Conservation (phyloP, 23 red algal species). For the Gracilariopsis chorda region DNA sequence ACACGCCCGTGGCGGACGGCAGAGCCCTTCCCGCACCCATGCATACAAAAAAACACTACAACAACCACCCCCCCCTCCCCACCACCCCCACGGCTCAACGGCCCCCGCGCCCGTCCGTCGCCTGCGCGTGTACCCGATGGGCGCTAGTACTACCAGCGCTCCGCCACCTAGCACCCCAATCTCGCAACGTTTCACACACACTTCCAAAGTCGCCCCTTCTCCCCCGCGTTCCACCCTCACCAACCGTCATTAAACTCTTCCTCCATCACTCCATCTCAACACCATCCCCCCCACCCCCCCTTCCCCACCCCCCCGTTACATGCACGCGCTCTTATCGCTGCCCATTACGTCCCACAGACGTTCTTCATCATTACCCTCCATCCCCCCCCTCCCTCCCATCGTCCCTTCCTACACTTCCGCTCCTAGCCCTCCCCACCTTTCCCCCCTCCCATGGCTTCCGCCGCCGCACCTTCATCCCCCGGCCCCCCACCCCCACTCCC, state of each 20-base stretch:
- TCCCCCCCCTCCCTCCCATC: not conserved
- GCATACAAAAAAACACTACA: no score
- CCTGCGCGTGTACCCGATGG: not conserved
- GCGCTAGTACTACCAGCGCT: not conserved
- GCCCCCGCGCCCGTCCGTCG: not conserved
- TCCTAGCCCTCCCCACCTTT: not conserved
- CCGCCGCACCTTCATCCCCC: not conserved
- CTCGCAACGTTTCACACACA: conserved; percentile 10
- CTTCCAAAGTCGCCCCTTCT: not conserved
- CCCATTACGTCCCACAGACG: no score
- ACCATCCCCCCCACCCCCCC: no score
- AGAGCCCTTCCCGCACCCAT: no score
- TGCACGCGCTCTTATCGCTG: no score
- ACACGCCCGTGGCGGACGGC: no score
- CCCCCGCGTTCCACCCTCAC: not conserved
- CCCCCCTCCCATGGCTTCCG: not conserved
- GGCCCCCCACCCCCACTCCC: conserved; percentile 8
- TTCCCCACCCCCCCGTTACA: no score
- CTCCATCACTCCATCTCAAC: no score
- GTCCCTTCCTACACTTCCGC: not conserved
- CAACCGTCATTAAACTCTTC: no score
- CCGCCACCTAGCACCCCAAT: conserved; percentile 39
- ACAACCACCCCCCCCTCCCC: no score
- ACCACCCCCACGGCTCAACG: no score
- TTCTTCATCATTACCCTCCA: not conserved